Evolutionary conservation across 768 basidiomycete genomes (phyloP).

Genomic region (Boletus huronensis): DNA sequence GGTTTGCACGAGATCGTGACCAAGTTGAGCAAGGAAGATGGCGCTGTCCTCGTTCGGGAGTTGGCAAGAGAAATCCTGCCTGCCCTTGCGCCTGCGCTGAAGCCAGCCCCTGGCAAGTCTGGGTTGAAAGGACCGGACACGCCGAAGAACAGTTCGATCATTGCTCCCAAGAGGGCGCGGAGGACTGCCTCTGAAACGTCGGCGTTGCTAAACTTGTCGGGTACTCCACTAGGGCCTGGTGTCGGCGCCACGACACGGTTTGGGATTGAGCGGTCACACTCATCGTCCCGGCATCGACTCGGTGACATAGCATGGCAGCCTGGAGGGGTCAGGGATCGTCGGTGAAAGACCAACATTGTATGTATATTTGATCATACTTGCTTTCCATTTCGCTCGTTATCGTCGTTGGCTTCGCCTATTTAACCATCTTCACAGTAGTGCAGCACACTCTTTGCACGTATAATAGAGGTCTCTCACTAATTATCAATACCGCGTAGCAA

Average conservation of each 20-base stretch:
- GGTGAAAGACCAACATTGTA: conserved; percentile 15
- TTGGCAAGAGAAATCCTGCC: conserved; percentile 84
- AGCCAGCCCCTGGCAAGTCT: conserved; percentile 42
- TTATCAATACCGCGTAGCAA: conserved; percentile 18
- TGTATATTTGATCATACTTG: conserved; percentile 9
- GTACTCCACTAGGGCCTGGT: conserved; percentile 16
- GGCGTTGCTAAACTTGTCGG: conserved; percentile 29
- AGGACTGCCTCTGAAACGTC: conserved; percentile 70
- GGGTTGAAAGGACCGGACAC: conserved; percentile 33
- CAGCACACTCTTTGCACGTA: conserved; percentile 33
- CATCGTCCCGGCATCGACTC: conserved; percentile 48
- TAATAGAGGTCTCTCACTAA: conserved; percentile 22
- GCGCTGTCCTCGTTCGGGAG: conserved; percentile 87
- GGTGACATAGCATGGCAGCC: conserved; percentile 64
- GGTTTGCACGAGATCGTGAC: conserved; percentile 79
- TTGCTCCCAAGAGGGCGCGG: conserved; percentile 64
- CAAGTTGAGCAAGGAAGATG: conserved; percentile 78
- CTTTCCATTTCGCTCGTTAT: conserved; percentile 19
- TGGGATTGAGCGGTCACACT: conserved; percentile 35
- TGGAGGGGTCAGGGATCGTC: conserved; percentile 13
- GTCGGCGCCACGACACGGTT: conserved; percentile 23
- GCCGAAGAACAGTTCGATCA: conserved; percentile 35
- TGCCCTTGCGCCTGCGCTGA: conserved; percentile 66
- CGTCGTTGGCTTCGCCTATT: conserved; percentile 14
- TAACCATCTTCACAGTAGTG: conserved; percentile 13